Conservation (phyloP, 495 filamentous ascomycete genomes). For the Neurospora tetrasperma region DNA sequence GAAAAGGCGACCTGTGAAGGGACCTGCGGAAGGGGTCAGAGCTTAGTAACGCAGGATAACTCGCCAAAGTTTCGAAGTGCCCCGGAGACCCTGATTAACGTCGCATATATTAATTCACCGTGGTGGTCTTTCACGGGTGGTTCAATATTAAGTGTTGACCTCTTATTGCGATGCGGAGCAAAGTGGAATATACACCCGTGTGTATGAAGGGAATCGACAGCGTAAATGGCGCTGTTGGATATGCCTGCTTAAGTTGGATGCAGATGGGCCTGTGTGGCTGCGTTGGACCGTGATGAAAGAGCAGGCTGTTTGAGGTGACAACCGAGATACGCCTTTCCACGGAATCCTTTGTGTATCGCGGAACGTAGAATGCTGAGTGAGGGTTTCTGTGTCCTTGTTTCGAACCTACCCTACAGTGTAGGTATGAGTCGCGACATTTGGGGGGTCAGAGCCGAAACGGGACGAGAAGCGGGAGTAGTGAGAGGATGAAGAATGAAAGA, state of each 20-base stretch:
- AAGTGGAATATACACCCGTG: background rate
- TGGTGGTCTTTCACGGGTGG: conserved; percentile 6
- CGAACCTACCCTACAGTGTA: background rate
- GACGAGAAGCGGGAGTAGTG: background rate
- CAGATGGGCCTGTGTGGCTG: background rate
- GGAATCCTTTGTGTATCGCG: background rate
- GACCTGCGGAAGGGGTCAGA: conserved; percentile 20
- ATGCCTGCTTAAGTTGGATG: background rate
- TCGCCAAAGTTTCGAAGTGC: conserved; percentile 37
- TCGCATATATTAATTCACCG: conserved; percentile 31
- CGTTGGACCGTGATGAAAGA: background rate
- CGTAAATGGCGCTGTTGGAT: background rate
- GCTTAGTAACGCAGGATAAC: conserved; percentile 26
- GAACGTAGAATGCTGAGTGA: background rate
- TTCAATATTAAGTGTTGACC: background rate
- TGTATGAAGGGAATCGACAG: background rate
- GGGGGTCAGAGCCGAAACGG: background rate
- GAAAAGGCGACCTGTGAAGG: conserved; percentile 4
- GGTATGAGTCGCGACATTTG: background rate
- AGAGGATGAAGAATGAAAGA: background rate
- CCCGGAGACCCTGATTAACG: conserved; percentile 38
- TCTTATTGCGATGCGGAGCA: background rate
- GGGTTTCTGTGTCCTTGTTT: background rate
- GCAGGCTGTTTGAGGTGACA: background rate
- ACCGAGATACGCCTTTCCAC: background rate